phyloP scores from a whole-genome alignment of 345 rosid genomes.

The Acer yangbiense region DNA sequence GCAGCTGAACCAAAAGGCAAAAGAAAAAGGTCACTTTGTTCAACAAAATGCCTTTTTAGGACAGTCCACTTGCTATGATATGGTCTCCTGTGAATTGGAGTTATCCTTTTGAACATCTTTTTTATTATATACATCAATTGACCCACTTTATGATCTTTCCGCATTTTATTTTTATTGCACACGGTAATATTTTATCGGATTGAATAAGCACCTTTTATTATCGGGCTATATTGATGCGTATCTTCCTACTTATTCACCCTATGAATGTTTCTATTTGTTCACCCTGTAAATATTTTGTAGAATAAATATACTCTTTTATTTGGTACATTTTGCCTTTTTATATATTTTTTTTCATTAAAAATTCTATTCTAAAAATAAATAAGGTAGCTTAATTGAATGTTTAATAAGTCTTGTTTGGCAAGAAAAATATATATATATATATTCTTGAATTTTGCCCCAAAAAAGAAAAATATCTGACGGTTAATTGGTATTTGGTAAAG shows the following conservation, averaged over 20 bases:
- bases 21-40: neutral
- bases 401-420: neutral
- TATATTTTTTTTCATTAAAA: too few relatives aligned
- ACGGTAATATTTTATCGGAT: too few relatives aligned
- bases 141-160: neutral
- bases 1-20: neutral
- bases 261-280: too few relatives aligned
- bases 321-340: too few relatives aligned
- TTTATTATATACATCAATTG: neutral
- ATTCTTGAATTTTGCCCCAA: neutral
- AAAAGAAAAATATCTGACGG: neutral
- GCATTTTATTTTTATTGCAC: too few relatives aligned
- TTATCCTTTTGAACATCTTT: neutral
- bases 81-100: neutral
- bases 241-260: too few relatives aligned
- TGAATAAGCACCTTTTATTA: too few relatives aligned
- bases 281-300: too few relatives aligned
- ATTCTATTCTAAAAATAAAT: neutral
- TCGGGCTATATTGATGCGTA: too few relatives aligned
- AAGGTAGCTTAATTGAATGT: neutral
- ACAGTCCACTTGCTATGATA: neutral
- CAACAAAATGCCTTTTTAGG: neutral
- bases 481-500: neutral
- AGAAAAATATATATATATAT: too few relatives aligned
- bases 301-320: too few relatives aligned